Conservation (phyloP, 108 stramenopile species). For the Bacterosira constricta region DNA sequence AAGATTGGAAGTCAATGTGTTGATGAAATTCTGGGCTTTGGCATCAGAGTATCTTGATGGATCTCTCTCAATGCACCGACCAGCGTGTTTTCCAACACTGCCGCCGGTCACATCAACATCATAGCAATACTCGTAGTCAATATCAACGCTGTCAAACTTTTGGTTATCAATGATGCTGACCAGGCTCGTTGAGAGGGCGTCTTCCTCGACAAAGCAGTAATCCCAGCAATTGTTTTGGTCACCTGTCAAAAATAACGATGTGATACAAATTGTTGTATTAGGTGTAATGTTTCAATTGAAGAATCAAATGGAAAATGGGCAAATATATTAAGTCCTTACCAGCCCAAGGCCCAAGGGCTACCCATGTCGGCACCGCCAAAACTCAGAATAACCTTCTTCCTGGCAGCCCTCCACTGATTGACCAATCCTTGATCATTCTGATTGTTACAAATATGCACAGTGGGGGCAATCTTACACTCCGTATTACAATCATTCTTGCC, state of each 20-base stretch:
- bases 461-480: constrained; percentile 43
- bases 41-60: constrained; percentile 12
- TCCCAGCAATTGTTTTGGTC: constrained; percentile 73
- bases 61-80: constrained; percentile 28
- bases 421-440: constrained; percentile 36
- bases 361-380: constrained; percentile 79
- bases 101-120: no score
- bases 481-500: constrained; percentile 42
- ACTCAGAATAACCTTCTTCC: constrained; percentile 70
- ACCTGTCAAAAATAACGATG: constrained; percentile 7
- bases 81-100: constrained; percentile 26
- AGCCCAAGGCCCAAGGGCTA: constrained; percentile 47
- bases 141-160: constrained; percentile 61
- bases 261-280: not conserved
- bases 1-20: constrained; percentile 26
- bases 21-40: constrained; percentile 37
- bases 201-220: constrained; percentile 67
- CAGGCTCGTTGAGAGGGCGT: constrained; percentile 45
- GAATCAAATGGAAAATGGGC: not conserved
- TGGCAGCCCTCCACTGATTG: constrained; percentile 42
- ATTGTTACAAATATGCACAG: constrained; percentile 53
- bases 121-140: constrained; percentile 78
- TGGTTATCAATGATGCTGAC: constrained; percentile 53
- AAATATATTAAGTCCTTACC: no score
- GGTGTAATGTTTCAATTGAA: not conserved